Percentiles rank a stretch among this genome's conserved stretches.
Evolutionary conservation across 352 stramenopile genomes (phyloP).

Genomic region (Phytophthora pinifolia): DNA sequence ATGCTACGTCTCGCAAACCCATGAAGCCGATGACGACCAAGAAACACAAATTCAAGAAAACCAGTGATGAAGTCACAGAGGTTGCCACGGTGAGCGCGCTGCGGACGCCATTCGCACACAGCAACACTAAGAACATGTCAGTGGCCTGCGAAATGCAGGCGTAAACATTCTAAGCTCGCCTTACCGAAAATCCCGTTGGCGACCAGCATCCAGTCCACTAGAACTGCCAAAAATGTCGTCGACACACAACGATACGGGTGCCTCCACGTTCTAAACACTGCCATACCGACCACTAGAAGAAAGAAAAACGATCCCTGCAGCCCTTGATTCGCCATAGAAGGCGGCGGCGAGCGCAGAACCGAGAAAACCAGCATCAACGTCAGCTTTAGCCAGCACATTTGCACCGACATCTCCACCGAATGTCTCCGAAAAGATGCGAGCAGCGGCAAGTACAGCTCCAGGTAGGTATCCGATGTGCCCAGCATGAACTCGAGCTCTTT

Average conservation of each 20-base stretch:
- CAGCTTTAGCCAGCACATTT: slow-evolving; percentile 52
- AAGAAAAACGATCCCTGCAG: slow-evolving; percentile 54
- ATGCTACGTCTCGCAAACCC: slow-evolving; percentile 3
- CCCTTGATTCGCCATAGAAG: slow-evolving; percentile 43
- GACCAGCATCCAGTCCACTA: slow-evolving; percentile 44
- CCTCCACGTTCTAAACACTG: slow-evolving; percentile 24
- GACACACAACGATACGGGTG: slow-evolving; percentile 38
- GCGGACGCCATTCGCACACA: slow-evolving; percentile 56
- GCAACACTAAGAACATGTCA: slow-evolving; percentile 30
- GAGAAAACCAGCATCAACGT: slow-evolving; percentile 51
- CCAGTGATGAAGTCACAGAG: slow-evolving; percentile 44
- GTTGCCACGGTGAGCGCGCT: slow-evolving; percentile 70
- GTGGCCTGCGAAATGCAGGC: too few species aligned
- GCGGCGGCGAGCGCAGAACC: slow-evolving; percentile 43
- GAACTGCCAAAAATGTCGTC: slow-evolving; percentile 34
- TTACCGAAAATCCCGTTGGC: slow-evolving; percentile 55
- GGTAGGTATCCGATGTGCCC: slow-evolving; percentile 51
- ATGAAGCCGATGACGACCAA: slow-evolving; percentile 24
- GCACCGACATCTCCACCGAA: slow-evolving; percentile 32
- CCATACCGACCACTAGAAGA: slow-evolving; percentile 22
- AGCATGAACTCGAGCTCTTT: slow-evolving; percentile 66
- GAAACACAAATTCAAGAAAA: slow-evolving; percentile 44
- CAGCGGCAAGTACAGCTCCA: slow-evolving; percentile 58
- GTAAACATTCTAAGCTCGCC: not conserved
- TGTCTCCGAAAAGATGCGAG: slow-evolving; percentile 48